Conservation (phyloP, 2,329 filamentous ascomycete genomes). For the Neobulgaria alba region DNA sequence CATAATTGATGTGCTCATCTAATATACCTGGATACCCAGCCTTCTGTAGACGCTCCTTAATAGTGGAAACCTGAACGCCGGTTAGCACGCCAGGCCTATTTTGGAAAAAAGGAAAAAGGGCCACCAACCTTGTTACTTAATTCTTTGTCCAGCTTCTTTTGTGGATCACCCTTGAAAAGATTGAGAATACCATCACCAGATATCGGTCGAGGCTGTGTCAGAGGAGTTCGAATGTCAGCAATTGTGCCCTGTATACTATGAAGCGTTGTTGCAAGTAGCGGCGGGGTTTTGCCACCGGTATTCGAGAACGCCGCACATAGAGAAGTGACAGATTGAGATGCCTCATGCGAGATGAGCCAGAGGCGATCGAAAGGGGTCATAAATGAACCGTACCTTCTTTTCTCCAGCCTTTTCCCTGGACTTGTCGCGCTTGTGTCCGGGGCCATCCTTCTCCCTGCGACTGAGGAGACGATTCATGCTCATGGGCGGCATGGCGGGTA, state of each 20-base stretch:
- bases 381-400: constrained; percentile 41
- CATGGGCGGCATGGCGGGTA: constrained; percentile 15
- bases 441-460: constrained; percentile 55
- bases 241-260: constrained; percentile 13
- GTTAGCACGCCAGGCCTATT: too few species aligned
- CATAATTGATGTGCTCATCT: constrained; percentile 55
- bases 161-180: constrained; percentile 54
- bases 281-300: constrained; percentile 14
- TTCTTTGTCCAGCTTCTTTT: constrained; percentile 47
- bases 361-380: too few species aligned
- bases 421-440: constrained; percentile 42
- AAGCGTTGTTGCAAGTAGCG: constrained; percentile 13
- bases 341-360: too few species aligned
- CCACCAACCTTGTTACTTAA: constrained; percentile 34
- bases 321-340: constrained; percentile 11
- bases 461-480: constrained; percentile 59
- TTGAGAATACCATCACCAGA: constrained; percentile 51
- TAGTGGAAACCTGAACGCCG: constrained; percentile 38
- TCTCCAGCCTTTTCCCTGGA: constrained; percentile 40
- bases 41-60: constrained; percentile 42
- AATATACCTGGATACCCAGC: constrained; percentile 47
- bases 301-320: constrained; percentile 19
- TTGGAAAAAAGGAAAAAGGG: too few species aligned
- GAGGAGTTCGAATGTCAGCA: constrained; percentile 20
- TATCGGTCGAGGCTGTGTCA: constrained; percentile 40